Evolutionary conservation across 306 rosid species (phyloP).

Genomic region (Vigna reflexopilosa): DNA sequence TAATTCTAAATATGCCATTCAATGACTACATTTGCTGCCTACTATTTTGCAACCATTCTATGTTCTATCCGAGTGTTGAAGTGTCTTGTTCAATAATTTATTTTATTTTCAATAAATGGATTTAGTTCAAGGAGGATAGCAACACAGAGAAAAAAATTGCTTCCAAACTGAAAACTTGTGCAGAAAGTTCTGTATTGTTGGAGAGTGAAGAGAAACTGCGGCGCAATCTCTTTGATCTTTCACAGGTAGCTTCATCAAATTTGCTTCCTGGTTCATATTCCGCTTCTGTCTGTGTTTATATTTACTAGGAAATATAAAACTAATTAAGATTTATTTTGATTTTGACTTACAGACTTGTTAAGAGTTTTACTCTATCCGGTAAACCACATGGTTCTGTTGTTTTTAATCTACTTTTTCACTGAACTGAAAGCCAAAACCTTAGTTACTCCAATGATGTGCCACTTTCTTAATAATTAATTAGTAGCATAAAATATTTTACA

Average conservation of each 20-base stretch:
- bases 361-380: conserved; percentile 9
- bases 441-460: conserved; percentile 16
- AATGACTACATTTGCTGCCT: conserved; percentile 29
- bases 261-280: conserved; percentile 19
- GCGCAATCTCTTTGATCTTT: conserved; percentile 78
- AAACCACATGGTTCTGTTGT: conserved; percentile 10
- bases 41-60: conserved; percentile 14
- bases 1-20: conserved; percentile 20
- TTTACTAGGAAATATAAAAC: conserved; percentile 18
- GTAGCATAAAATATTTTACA: conserved; percentile 15
- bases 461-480: not conserved
- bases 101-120: conserved; percentile 28
- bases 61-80: conserved; percentile 26
- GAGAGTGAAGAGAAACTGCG: conserved; percentile 66
- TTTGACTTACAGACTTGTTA: conserved; percentile 32
- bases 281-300: conserved; percentile 9
- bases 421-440: conserved; percentile 10
- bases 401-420: conserved; percentile 2
- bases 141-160: conserved; percentile 86
- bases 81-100: conserved; percentile 13
- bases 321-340: conserved; percentile 15
- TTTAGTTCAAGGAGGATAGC: conserved; percentile 92
- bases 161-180: conserved; percentile 74
- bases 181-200: conserved; percentile 60
- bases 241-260: conserved; percentile 60